Evolutionary conservation across 202 grass and related monocot genomes (phyloP).

Genomic region (Eragrostis tef): DNA sequence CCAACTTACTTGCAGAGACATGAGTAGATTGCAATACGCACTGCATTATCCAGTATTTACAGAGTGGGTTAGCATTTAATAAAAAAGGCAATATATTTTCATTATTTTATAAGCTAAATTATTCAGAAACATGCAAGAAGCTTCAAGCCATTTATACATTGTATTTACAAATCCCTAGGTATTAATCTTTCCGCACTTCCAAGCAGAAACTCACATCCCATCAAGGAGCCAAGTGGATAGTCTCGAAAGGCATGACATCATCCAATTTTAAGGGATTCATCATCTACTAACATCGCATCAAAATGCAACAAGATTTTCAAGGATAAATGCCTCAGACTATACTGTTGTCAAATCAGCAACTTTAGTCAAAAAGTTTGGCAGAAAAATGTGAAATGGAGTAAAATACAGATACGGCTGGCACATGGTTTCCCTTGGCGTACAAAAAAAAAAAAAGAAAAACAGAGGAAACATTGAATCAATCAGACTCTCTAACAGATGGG

Average conservation of each 20-base stretch:
- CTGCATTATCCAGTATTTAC: slow-evolving; percentile 60
- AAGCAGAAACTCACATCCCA: slow-evolving; percentile 38
- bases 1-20: slow-evolving; percentile 73
- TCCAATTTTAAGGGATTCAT: slow-evolving; percentile 12
- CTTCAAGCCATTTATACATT: slow-evolving; percentile 26
- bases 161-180: neutral
- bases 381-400: neutral
- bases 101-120: slow-evolving; percentile 21
- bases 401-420: neutral
- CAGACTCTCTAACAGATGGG: neutral
- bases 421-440: no score
- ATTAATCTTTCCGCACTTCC: slow-evolving; percentile 24
- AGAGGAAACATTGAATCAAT: no score
- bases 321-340: no score
- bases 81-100: slow-evolving; percentile 19
- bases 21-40: slow-evolving; percentile 71
- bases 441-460: neutral
- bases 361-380: neutral
- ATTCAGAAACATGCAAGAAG: slow-evolving; percentile 24
- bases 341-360: neutral
- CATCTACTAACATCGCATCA: slow-evolving; percentile 29
- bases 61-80: slow-evolving; percentile 41
- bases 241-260: slow-evolving; percentile 21
- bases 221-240: slow-evolving; percentile 3
- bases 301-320: slow-evolving; percentile 1